A percentile compares a stretch with the other conserved stretches of the same genome.
phyloP scores from a whole-genome alignment of 2,329 filamentous ascomycete species.

The Botrytis aclada region DNA sequence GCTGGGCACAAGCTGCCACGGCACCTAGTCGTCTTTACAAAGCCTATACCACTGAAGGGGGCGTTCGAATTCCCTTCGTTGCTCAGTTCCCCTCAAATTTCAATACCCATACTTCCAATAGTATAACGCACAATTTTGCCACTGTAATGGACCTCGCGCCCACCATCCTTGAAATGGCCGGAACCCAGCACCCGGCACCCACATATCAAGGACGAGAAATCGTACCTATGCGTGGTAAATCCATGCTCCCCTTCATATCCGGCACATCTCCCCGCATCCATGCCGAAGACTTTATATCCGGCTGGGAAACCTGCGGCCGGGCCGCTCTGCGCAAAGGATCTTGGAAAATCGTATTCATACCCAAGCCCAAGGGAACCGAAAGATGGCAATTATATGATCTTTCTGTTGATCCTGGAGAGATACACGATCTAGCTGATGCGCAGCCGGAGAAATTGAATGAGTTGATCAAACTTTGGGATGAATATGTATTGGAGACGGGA shows the following conservation, averaged over 20 bases:
- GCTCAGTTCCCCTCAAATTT: not conserved
- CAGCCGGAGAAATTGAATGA: constrained; percentile 46
- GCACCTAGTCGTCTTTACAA: not conserved
- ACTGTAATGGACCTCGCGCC: not conserved
- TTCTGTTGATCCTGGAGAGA: constrained; percentile 49
- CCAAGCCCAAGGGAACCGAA: constrained; percentile 52
- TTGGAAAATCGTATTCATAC: constrained; percentile 39
- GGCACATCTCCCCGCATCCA: not conserved
- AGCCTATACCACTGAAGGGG: not conserved
- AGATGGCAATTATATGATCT: constrained; percentile 58
- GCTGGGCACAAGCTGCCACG: not conserved
- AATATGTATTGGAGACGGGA: constrained; percentile 57
- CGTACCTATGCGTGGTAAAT: not conserved
- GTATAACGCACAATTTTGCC: not conserved
- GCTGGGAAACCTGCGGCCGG: not conserved
- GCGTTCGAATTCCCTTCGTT: not conserved
- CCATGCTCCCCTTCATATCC: not conserved
- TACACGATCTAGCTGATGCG: constrained; percentile 43
- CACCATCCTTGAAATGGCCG: not conserved
- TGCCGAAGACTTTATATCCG: not conserved
- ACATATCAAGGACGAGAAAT: not conserved
- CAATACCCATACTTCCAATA: not conserved
- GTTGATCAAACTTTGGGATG: constrained; percentile 54
- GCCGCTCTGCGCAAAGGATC: not conserved
- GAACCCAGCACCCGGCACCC: not conserved